Conservation (phyloP, 164 flowering plant genomes). For the Pachysandra terminalis region DNA sequence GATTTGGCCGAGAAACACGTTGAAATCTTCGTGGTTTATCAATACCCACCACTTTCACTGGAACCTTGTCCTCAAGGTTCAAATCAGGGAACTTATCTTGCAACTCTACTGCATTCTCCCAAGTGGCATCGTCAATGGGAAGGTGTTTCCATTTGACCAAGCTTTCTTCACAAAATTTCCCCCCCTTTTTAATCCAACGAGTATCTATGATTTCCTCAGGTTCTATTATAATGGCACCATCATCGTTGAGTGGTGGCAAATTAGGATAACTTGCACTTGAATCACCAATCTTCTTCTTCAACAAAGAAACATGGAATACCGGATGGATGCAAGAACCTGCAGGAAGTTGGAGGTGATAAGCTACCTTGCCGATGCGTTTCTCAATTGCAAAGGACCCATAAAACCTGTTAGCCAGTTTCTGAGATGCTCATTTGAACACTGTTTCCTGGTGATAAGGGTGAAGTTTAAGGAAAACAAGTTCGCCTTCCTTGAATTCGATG, state of each 20-base stretch:
- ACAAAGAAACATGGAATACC: conserved; percentile 6
- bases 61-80: no score
- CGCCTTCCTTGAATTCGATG: background rate
- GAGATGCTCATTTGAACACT: background rate
- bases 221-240: conserved; percentile 4
- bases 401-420: conserved; percentile 2
- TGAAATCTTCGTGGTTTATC: conserved; percentile 3
- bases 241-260: conserved; percentile 4
- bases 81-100: no score
- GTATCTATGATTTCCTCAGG: background rate
- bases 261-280: background rate
- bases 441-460: conserved; percentile 6
- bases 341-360: background rate
- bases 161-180: no score
- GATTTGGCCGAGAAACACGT: conserved; percentile 13
- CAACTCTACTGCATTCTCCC: no score
- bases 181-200: background rate
- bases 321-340: conserved; percentile 1
- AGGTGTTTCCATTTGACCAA: no score
- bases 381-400: background rate
- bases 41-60: no score
- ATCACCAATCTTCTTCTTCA: conserved; percentile 11
- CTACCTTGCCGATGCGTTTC: background rate
- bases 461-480: background rate
- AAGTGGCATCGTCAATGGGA: no score